Evolutionary conservation across 495 filamentous ascomycete genomes (phyloP).

Genomic region (Neurospora sp.): DNA sequence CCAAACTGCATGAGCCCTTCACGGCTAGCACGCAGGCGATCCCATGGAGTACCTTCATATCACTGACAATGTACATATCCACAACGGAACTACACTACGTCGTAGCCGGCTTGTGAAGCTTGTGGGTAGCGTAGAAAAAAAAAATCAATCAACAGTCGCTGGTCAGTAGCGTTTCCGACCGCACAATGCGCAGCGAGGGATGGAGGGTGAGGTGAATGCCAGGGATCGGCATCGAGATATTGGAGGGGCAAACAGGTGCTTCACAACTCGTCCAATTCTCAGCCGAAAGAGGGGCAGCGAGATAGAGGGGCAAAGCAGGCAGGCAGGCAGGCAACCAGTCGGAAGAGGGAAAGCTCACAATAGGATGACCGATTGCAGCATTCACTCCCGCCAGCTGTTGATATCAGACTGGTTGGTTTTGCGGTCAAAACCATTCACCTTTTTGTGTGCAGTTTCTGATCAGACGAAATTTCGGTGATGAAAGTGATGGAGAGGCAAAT

Average conservation of each 20-base stretch:
- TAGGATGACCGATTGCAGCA: background rate
- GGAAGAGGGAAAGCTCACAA: background rate
- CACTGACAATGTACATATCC: background rate
- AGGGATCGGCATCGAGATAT: background rate
- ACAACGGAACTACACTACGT: background rate
- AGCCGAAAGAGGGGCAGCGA: background rate
- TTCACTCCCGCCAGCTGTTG: background rate
- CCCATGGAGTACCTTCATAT: background rate
- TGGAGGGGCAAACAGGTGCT: background rate
- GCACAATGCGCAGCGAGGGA: background rate
- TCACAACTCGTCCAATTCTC: background rate
- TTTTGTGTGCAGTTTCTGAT: background rate
- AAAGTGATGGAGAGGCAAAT: background rate
- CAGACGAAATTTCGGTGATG: background rate
- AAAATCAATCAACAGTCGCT: background rate
- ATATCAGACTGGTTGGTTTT: background rate
- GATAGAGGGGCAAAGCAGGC: background rate
- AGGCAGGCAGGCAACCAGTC: background rate
- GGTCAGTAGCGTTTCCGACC: background rate
- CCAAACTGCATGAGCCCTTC: slow-evolving; percentile 6
- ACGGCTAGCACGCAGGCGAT: background rate
- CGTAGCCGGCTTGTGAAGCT: background rate
- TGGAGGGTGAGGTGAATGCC: background rate
- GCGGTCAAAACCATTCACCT: background rate
- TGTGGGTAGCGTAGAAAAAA: background rate